A percentile compares a stretch with the other conserved stretches of the same genome.
phyloP scores from a whole-genome alignment of 495 filamentous ascomycete species.

The Friedmanniomyces simplex region DNA sequence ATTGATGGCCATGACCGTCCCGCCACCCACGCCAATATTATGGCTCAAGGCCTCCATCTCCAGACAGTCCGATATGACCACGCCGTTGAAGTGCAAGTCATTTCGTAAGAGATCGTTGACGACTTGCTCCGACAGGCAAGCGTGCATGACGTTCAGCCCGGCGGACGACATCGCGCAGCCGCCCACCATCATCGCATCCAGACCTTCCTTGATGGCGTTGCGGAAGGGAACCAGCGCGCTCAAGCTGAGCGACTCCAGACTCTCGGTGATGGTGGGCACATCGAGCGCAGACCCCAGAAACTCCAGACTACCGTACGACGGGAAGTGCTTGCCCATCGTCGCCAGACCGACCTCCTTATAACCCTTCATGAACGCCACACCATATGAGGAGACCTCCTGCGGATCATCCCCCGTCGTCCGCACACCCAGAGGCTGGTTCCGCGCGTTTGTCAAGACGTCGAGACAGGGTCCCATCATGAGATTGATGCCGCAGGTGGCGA shows the following conservation, averaged over 20 bases:
- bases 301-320: conserved; percentile 85
- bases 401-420: conserved; percentile 77
- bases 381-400: conserved; percentile 79
- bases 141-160: conserved; percentile 83
- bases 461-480: conserved; percentile 81
- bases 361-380: conserved; percentile 76
- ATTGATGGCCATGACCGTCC: conserved; percentile 88
- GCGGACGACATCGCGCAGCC: conserved; percentile 80
- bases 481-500: conserved; percentile 79
- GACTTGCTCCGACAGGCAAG: conserved; percentile 81
- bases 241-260: conserved; percentile 72
- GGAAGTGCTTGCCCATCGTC: conserved; percentile 87
- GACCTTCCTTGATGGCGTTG: conserved; percentile 68
- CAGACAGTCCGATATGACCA: conserved; percentile 89
- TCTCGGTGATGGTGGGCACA: conserved; percentile 86
- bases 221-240: conserved; percentile 78
- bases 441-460: conserved; percentile 81
- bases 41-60: conserved; percentile 89
- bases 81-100: conserved; percentile 75
- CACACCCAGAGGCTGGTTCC: conserved; percentile 78
- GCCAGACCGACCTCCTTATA: conserved; percentile 76
- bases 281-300: conserved; percentile 77
- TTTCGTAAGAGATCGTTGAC: conserved; percentile 73
- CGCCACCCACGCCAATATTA: conserved; percentile 85
- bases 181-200: conserved; percentile 89